Percentiles rank a stretch among this genome's conserved stretches.
Conservation (phyloP, 2,329 filamentous ascomycete species). For the Bipolaris sorokiniana region DNA sequence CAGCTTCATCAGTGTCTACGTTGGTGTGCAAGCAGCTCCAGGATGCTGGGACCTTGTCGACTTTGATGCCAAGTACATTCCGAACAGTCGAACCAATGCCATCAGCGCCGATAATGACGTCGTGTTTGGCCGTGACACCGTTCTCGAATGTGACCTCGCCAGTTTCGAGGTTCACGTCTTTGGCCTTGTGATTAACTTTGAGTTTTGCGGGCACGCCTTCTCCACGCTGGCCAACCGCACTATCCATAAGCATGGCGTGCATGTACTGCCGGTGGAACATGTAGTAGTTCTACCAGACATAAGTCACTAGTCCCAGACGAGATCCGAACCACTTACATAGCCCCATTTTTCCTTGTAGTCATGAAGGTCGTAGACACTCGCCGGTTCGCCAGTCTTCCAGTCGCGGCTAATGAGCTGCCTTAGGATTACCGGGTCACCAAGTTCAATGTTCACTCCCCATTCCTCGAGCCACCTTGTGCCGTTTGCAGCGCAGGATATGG, state of each 20-base stretch:
- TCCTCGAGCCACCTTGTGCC: slow-evolving; percentile 72
- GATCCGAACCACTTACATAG: slow-evolving; percentile 45
- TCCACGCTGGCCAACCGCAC: slow-evolving; percentile 60
- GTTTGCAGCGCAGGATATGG: slow-evolving; percentile 66
- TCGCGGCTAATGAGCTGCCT: slow-evolving; percentile 71
- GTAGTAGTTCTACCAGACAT: slow-evolving; percentile 52
- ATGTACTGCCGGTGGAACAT: slow-evolving; percentile 74
- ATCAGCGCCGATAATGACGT: slow-evolving; percentile 68
- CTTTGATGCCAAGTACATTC: slow-evolving; percentile 65
- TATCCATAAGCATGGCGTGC: slow-evolving; percentile 70
- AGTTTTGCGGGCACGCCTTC: slow-evolving; percentile 61
- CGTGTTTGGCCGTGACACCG: slow-evolving; percentile 58
- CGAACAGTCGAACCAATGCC: slow-evolving; percentile 72
- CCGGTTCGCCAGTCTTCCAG: slow-evolving; percentile 71
- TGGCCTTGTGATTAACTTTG: slow-evolving; percentile 60
- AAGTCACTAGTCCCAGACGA: not conserved
- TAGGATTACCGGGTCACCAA: slow-evolving; percentile 69
- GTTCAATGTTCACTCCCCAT: slow-evolving; percentile 68
- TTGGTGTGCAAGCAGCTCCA: slow-evolving; percentile 70
- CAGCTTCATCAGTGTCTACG: slow-evolving; percentile 66
- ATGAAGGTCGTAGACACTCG: slow-evolving; percentile 67
- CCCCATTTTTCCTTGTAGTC: slow-evolving; percentile 72
- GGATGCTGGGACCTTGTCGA: slow-evolving; percentile 64
- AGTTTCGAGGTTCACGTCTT: slow-evolving; percentile 58
- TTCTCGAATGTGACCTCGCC: slow-evolving; percentile 54